phyloP scores from a whole-genome alignment of 192 early-diverging fungal species.

The Coemansia asiatica region DNA sequence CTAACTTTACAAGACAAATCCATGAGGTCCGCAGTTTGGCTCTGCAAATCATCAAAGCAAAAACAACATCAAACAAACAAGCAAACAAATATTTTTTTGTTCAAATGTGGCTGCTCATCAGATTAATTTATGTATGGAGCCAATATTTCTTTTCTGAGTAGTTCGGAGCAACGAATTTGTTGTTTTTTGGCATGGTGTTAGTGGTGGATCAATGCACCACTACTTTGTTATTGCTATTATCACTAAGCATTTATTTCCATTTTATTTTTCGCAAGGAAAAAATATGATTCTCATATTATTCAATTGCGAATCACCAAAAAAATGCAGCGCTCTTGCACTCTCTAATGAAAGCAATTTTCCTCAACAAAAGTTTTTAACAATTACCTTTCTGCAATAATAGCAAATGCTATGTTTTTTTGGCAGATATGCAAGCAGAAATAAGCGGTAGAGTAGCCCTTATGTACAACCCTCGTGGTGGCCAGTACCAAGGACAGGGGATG shows the following conservation, averaged over 20 bases:
- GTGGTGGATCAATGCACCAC: background rate
- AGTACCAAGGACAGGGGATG: slow-evolving; percentile 7
- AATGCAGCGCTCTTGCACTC: background rate
- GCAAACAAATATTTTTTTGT: no score
- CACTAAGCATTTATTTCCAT: no score
- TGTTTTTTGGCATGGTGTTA: background rate
- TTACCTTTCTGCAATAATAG: no score
- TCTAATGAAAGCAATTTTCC: background rate
- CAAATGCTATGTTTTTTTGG: no score
- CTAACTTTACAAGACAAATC: no score
- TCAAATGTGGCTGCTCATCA: no score
- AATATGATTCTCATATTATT: background rate
- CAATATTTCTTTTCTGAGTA: background rate
- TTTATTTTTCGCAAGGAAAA: background rate
- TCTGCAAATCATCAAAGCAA: no score
- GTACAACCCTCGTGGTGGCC: background rate
- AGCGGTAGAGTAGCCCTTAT: background rate
- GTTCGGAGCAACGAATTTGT: background rate
- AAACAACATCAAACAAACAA: no score
- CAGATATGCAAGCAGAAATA: background rate
- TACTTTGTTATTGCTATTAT: background rate
- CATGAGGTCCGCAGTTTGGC: no score
- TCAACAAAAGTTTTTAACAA: background rate
- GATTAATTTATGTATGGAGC: background rate
- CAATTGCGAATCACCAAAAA: background rate